Evolutionary conservation across 495 filamentous ascomycete species (phyloP), one percentile per base, ranked within the genome.

Genomic region (Lepidopterella palustris): DNA sequence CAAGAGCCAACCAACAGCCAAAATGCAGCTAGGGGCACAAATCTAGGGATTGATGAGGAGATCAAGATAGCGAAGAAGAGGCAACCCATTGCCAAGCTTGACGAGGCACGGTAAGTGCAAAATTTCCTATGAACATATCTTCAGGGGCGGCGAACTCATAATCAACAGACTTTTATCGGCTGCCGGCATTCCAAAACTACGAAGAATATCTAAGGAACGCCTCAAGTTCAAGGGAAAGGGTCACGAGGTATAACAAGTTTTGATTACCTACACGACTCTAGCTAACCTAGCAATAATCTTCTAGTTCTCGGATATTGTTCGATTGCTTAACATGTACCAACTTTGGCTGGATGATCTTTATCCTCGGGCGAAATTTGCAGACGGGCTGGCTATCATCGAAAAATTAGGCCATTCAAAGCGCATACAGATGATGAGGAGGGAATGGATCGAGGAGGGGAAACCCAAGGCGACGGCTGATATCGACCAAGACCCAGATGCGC

Each of bases 261-360:
- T 4, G 18, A 31, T 20, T 9, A 31, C 10, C 6, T 27, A 8
- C 29, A 21, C 35, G n/a, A 24, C 10, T 32, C 35, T 40, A 32
- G 13, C 32, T 60, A 48, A 25, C 58, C 28, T 8, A 55, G 23
- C 20, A 8, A n/a, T n/a, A n/a, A 29, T 23, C 15, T 6, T 15
- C 23, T 58, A 96, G 89, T 99, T 91, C 71, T 85, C 84, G 27
- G 93, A 99, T 70, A 80, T 89, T 1, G 80, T 86, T 1, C 84
- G 85, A 50, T 79, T 99, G 10, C 80, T 99, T 58, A 86, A 87
- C 42, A 87, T 91, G 68, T 99, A 97, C 70, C 93, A 97, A 70
- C 74, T 95, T 62, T 99, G 93, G 93, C 88, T 97, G 4, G 93
- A 99, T 70, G 90, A 96, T 59, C 78, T 99, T 24, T 99, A 89